Base-by-base conservation (phyloP, 108 stramenopile species). In the Cylindrotheca closterium region DNA sequence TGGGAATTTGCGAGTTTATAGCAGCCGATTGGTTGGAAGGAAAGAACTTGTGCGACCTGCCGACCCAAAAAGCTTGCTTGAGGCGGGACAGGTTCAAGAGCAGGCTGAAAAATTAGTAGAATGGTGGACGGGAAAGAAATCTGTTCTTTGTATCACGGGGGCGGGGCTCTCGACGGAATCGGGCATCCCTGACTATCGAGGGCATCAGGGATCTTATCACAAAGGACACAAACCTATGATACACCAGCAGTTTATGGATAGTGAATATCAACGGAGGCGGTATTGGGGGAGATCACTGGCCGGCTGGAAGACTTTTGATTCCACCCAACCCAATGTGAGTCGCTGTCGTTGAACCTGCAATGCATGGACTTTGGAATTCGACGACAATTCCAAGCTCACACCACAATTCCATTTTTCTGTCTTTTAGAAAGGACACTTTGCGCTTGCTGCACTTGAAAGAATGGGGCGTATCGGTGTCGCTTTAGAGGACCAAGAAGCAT, bases 141-240 rank as follows among this genome's bases (percentile, higher is more conserved):
- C 63, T 51, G 66, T 94, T 10, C 49, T 94, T 2, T 80, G 79
- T 52, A 60, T 98, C 15, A 97, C 96, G 0, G 98, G 98, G 18
- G 98, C 98, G 0, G 98, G 98, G 1, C 70, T 99, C 51, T 94
- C 91, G 1, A 97, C 97, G 10, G 96, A 95, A 67, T 89, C 87
- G 24, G 98, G 98, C 4, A 97, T 99, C 51, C 96, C 97, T 0
- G 99, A 99, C 68, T 99, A 99, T 65, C 76, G 99, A 10, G 96
- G 96, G 2, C 84, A 91, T 56, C 72, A 81, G 25, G 97, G 97
- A 57, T 94, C 92, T 22, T 99, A 99, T 75, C 88, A 89, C 51
- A 58, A 55, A 74, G 24, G 97, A 15, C 97, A 98, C 82, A 94
- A 88, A 67, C 99, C 99, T 21, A 95, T 99, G 74, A 74, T 88